Evolutionary conservation across 2,329 filamentous ascomycete species (phyloP).

Genomic region (Penicillium sp.): DNA sequence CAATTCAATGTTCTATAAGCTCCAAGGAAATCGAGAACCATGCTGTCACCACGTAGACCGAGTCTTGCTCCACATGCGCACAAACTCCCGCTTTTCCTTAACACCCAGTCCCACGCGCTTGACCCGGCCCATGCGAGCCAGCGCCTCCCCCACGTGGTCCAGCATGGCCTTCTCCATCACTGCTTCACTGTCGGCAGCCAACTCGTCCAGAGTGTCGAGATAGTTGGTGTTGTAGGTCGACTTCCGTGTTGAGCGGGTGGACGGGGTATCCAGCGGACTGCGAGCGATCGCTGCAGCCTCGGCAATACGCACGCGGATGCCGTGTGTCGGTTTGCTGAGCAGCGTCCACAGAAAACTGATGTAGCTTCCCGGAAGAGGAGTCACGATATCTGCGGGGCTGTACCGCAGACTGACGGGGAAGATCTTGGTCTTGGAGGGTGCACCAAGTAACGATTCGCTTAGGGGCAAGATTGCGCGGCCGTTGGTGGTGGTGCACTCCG

Average conservation of each 20-base stretch:
- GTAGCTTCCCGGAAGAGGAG: slow-evolving; percentile 76
- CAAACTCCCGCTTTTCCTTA: slow-evolving; percentile 77
- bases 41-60: slow-evolving; percentile 28
- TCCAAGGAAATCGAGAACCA: background rate
- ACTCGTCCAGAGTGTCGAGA: slow-evolving; percentile 45
- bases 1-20: background rate
- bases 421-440: slow-evolving; percentile 67
- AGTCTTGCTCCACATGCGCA: slow-evolving; percentile 64
- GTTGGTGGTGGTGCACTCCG: slow-evolving; percentile 92
- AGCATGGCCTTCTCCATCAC: slow-evolving; percentile 67
- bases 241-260: slow-evolving; percentile 22
- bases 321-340: slow-evolving; percentile 79
- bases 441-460: slow-evolving; percentile 70
- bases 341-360: slow-evolving; percentile 78
- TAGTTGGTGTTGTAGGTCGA: slow-evolving; percentile 46
- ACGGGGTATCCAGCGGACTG: slow-evolving; percentile 20
- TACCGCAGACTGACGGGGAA: slow-evolving; percentile 92
- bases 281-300: slow-evolving; percentile 57
- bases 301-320: slow-evolving; percentile 86
- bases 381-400: slow-evolving; percentile 83
- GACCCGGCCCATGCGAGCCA: slow-evolving; percentile 82
- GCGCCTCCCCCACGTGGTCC: slow-evolving; percentile 76
- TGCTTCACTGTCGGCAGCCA: slow-evolving; percentile 36
- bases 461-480: slow-evolving; percentile 85
- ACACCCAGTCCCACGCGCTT: slow-evolving; percentile 85